Conservation (phyloP, 108 stramenopile genomes). For the Parietichytrium sp. region DNA sequence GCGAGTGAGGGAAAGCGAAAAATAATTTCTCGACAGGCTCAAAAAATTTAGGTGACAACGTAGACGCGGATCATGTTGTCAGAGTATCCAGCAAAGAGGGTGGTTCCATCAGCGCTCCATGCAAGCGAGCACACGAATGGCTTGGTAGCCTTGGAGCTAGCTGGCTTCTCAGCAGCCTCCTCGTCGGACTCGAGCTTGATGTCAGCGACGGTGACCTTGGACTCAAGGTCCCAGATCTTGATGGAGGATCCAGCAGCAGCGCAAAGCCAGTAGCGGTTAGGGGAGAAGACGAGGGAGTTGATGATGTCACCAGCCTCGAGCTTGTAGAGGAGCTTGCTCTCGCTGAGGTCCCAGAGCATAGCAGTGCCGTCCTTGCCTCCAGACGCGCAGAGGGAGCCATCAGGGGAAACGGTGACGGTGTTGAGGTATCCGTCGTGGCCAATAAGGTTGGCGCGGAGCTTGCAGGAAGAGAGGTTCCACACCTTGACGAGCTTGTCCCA, state of each 20-base stretch:
- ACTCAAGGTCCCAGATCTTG: slow-evolving; percentile 99
- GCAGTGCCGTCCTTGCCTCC: slow-evolving; percentile 99
- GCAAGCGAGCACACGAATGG: slow-evolving; percentile 92
- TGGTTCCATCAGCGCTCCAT: slow-evolving; percentile 94
- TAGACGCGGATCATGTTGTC: slow-evolving; percentile 92
- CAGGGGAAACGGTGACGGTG: slow-evolving; percentile 98
- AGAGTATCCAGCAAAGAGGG: slow-evolving; percentile 94
- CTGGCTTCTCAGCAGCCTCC: slow-evolving; percentile 1
- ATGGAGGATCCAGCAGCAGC: slow-evolving; percentile 95
- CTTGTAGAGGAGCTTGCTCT: slow-evolving; percentile 97
- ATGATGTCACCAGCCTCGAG: slow-evolving; percentile 98
- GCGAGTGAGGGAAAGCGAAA: too few relatives aligned
- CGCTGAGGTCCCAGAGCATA: slow-evolving; percentile 99
- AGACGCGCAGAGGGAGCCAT: slow-evolving; percentile 96
- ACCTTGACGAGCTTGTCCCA: slow-evolving; percentile 99
- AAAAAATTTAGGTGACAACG: slow-evolving; percentile 10
- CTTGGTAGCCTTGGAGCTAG: slow-evolving; percentile 66
- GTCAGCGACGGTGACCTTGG: slow-evolving; percentile 93
- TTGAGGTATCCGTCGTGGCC: slow-evolving; percentile 99
- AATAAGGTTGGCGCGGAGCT: slow-evolving; percentile 92
- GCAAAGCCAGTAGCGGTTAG: slow-evolving; percentile 99
- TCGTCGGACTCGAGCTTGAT: slow-evolving; percentile 76
- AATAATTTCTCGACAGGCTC: too few relatives aligned
- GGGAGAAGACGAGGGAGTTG: slow-evolving; percentile 96
- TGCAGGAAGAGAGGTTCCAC: slow-evolving; percentile 96